Percentiles rank a stretch among this genome's conserved stretches.
phyloP scores from a whole-genome alignment of 2,329 filamentous ascomycete genomes.

The Neonectria sp. region DNA sequence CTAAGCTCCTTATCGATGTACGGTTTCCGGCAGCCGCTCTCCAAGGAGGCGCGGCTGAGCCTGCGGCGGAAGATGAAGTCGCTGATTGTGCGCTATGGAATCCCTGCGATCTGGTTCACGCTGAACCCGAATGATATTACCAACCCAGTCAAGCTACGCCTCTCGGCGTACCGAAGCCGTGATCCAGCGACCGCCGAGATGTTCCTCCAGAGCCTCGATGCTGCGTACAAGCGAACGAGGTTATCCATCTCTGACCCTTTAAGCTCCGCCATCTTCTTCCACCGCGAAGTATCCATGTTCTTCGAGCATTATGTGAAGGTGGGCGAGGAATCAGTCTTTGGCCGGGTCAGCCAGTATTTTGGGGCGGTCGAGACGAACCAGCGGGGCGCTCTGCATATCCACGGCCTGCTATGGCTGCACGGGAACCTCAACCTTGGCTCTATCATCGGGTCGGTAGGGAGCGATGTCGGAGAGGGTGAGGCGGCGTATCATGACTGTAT shows the following conservation, averaged over 20 bases:
- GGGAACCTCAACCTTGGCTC: constrained; percentile 9
- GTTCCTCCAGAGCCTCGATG: not conserved
- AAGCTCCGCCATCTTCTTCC: constrained; percentile 15
- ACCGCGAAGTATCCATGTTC: constrained; percentile 28
- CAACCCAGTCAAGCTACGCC: constrained; percentile 7
- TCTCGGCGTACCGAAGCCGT: not conserved
- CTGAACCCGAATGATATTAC: constrained; percentile 15
- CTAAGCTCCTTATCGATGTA: constrained; percentile 1
- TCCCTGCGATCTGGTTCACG: constrained; percentile 18
- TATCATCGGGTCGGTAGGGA: too few relatives aligned
- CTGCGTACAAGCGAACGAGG: not conserved
- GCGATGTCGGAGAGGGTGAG: not conserved
- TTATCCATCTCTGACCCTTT: not conserved
- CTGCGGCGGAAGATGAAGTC: constrained; percentile 11
- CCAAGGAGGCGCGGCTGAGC: not conserved
- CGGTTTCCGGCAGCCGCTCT: constrained; percentile 10
- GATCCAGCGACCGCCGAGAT: not conserved
- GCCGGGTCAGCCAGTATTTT: constrained; percentile 21
- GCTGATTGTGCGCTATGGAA: constrained; percentile 4
- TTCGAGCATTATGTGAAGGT: constrained; percentile 30
- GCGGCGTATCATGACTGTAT: constrained; percentile 6
- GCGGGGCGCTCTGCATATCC: not conserved
- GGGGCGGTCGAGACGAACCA: too few relatives aligned
- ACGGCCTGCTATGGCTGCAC: not conserved
- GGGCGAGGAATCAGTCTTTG: constrained; percentile 25